phyloP scores from a whole-genome alignment of 306 rosid species.

The Vachellia pachyceras region DNA sequence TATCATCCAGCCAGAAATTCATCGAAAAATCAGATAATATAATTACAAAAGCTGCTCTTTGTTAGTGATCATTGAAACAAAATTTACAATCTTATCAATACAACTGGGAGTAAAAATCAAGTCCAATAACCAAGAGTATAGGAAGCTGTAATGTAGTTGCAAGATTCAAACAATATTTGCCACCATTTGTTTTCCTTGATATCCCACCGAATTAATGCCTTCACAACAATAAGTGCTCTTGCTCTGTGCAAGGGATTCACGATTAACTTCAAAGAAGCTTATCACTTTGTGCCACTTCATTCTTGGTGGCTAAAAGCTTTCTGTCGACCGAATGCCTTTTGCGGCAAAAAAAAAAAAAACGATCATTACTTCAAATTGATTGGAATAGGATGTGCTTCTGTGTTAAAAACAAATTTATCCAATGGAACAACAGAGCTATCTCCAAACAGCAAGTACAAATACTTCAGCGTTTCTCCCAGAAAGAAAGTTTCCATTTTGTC shows the following conservation, averaged over 20 bases:
- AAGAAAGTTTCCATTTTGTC: conserved; percentile 99
- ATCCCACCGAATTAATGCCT: conserved; percentile 41
- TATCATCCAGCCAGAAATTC: conserved; percentile 36
- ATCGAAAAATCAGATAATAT: conserved; percentile 43
- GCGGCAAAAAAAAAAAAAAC: conserved; percentile 13
- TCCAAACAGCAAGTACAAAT: conserved; percentile 85
- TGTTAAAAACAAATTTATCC: conserved; percentile 88
- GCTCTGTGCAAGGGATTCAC: conserved; percentile 40
- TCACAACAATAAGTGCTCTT: conserved; percentile 42
- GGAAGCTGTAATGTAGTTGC: conserved; percentile 30
- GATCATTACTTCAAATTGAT: conserved; percentile 52
- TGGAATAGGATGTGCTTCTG: conserved; percentile 98
- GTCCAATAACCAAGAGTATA: conserved; percentile 38
- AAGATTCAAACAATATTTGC: conserved; percentile 43
- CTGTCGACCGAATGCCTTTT: conserved; percentile 31
- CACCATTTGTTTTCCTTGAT: conserved; percentile 38
- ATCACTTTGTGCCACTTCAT: conserved; percentile 30
- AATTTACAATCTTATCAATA: conserved; percentile 47
- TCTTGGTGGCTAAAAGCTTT: conserved; percentile 39
- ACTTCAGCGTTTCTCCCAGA: conserved; percentile 96
- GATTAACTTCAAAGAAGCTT: conserved; percentile 45
- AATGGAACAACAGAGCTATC: conserved; percentile 77
- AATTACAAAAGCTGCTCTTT: conserved; percentile 49
- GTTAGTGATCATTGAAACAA: conserved; percentile 44
- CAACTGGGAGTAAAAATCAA: conserved; percentile 30